These are phyloP conservation scores for Collariella sp. DNA, from an alignment of 495 filamentous ascomycete genomes.

Conservation along the genomic window DNA sequence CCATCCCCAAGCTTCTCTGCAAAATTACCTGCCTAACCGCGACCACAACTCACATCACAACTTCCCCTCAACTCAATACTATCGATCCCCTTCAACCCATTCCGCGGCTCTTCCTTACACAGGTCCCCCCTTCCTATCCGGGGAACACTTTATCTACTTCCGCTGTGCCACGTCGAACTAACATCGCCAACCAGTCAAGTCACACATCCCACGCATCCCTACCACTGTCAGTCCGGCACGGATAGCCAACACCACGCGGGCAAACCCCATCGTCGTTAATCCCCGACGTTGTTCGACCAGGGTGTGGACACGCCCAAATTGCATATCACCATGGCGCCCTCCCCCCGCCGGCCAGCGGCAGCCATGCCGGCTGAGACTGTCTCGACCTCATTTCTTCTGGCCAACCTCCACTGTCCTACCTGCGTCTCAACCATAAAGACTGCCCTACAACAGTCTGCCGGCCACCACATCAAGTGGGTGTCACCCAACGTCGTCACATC, in stretches of 20 bases:
- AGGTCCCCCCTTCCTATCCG: slow-evolving; percentile 24
- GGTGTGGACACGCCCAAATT: not conserved
- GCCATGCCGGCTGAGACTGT: slow-evolving; percentile 17
- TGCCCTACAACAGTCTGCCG: slow-evolving; percentile 32
- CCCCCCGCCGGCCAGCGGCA: slow-evolving; percentile 9
- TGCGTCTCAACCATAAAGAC: slow-evolving; percentile 50
- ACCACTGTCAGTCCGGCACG: not conserved
- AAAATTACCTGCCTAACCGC: not conserved
- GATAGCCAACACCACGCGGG: not conserved
- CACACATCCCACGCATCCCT: not conserved
- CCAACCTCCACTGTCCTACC: slow-evolving; percentile 55
- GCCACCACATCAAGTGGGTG: slow-evolving; percentile 38
- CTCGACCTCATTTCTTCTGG: slow-evolving; percentile 43
- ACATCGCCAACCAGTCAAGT: slow-evolving; percentile 11
- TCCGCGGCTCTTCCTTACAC: slow-evolving; percentile 7
- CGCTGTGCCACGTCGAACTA: slow-evolving; percentile 1
- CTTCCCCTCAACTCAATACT: not conserved
- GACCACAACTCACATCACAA: not conserved
- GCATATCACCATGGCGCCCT: slow-evolving; percentile 18
- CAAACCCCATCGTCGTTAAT: not conserved
- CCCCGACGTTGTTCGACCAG: not conserved
- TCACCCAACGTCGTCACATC: slow-evolving; percentile 51
- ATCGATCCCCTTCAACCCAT: slow-evolving; percentile 22
- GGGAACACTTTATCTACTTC: slow-evolving; percentile 20
- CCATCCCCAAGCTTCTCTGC: too few species aligned